These are phyloP conservation scores for Pestalotiopsis fici DNA, from an alignment of 2,329 filamentous ascomycete species.

Conservation along the genomic window DNA sequence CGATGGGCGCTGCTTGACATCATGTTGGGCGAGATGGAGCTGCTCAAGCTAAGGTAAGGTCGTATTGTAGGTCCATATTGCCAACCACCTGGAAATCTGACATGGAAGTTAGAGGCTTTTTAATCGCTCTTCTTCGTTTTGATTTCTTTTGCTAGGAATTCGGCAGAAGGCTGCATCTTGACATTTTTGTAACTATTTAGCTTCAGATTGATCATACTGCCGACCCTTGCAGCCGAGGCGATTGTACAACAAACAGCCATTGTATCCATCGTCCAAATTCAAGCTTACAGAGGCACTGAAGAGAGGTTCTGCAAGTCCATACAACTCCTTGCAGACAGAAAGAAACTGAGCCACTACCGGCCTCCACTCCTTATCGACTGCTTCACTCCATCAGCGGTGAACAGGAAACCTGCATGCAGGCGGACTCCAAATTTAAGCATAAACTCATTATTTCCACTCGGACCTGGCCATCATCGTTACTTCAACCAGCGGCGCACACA, in stretches of 20 bases:
- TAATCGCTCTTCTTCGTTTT: not conserved
- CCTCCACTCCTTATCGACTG: not conserved
- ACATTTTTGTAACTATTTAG: not conserved
- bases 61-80: not conserved
- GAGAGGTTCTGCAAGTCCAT: not conserved
- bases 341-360: not conserved
- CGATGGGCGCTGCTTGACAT: constrained; percentile 9
- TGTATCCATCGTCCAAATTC: not conserved
- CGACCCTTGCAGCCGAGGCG: not conserved
- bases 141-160: not conserved
- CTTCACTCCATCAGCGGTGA: not conserved
- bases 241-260: not conserved
- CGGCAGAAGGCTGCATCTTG: not conserved
- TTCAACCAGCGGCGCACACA: not conserved
- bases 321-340: not conserved
- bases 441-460: not conserved
- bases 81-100: constrained; percentile 6
- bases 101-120: not conserved
- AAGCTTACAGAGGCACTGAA: not conserved
- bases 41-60: not conserved
- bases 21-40: not conserved
- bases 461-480: not conserved
- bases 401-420: not conserved
- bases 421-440: not conserved
- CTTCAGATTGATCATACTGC: not conserved